Evolutionary conservation across 306 rosid genomes (phyloP).

Genomic region (Hylodesmum podocarpum): DNA sequence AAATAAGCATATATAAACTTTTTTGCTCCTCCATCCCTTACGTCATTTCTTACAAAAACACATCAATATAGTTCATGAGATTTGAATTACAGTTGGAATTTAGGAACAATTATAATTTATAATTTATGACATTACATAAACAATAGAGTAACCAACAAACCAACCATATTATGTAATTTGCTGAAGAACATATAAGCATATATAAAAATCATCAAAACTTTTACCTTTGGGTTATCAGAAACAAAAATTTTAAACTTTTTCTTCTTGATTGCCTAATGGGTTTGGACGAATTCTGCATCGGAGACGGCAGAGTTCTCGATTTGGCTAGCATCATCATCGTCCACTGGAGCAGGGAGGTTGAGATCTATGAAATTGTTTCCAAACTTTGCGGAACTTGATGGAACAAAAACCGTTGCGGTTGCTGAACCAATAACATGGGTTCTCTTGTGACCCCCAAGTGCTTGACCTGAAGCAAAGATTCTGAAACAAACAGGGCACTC

Average conservation of each 20-base stretch:
- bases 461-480: constrained; percentile 93
- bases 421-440: constrained; percentile 63
- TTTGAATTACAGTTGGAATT: constrained; percentile 53
- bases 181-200: neutral
- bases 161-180: constrained; percentile 26
- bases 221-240: constrained; percentile 36
- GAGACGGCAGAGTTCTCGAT: constrained; percentile 82
- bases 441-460: constrained; percentile 97
- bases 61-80: constrained; percentile 21
- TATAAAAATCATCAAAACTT: constrained; percentile 28
- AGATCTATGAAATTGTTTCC: constrained; percentile 72
- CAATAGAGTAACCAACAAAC: constrained; percentile 20
- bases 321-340: constrained; percentile 75
- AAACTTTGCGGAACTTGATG: constrained; percentile 18
- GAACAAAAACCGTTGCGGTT: neutral
- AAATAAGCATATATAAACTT: constrained; percentile 18
- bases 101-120: neutral
- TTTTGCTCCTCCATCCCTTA: constrained; percentile 26
- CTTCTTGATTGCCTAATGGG: neutral
- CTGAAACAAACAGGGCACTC: constrained; percentile 88
- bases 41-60: constrained; percentile 35
- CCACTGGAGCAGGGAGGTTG: constrained; percentile 87
- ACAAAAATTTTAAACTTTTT: neutral
- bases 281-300: constrained; percentile 71
- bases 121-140: neutral